Base-by-base conservation (phyloP, 805 yeast genomes). In the Ascoidea asiatica region DNA sequence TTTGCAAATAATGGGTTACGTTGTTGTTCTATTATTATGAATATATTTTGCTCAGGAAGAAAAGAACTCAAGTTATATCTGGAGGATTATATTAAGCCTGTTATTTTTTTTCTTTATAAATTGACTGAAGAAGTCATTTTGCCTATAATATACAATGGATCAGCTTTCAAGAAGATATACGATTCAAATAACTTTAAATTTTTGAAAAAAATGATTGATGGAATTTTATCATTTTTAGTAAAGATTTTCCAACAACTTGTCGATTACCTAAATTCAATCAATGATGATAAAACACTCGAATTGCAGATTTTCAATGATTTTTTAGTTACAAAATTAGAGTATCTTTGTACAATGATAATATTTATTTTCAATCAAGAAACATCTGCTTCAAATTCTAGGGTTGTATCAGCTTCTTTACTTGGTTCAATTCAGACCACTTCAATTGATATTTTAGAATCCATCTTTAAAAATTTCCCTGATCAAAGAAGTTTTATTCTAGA, bases 401-500 rank as follows among this genome's bases (percentile, higher is more conserved):
- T 21, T 39, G 2, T 53, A 53, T 18, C 38, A 1, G 39, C 42
- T 1, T 47, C 57, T 39, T 45, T 54, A 5, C 5, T 46, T 11
- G 46, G 39, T 36, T 20, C 23, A n/a, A 19, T 48, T 6, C 37
- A 44, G 36, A 46, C 37, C 19, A 29, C 50, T 11, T 52, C 62
- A 37, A 53, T 67, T 29, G 53, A 59, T 8, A 49, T 70, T 36
- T 39, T 63, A 17, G 53, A 56, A 15, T 44, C 62, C 5, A 61
- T 77, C 8, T 77, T 73, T 53, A 52, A 55, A 35, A 56, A 53
- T 18, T 55, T 66, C 42, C 59, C 63, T 1, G 71, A 68, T 38
- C 94, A 86, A 53, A 61, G 83, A 45, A 59, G 60, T 1, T 81
- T 79, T 53, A 67, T 86, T 4, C 52, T 84, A 5, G 72, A 72